Evolutionary conservation across 768 basidiomycete genomes (phyloP), one percentile per base, ranked within the genome.

Genomic region (Trametes sanguinea): DNA sequence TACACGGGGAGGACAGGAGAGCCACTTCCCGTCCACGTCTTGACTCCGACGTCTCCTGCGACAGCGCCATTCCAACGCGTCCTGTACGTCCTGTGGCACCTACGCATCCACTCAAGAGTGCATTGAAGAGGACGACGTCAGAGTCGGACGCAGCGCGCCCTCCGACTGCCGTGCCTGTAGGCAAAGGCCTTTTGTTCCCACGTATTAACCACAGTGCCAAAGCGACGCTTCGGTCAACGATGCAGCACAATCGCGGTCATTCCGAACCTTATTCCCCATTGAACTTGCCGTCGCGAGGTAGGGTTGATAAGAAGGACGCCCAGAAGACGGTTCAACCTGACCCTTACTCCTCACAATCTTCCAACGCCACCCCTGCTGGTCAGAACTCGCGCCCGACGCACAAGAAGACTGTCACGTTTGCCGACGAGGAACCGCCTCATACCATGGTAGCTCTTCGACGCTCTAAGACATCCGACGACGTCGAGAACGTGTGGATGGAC

Each of bases 371-470:
- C 16, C 3, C 47, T 14, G 44, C 5, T 27, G 46, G 9, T 6
- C 46, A 37, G 13, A n/a, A 2, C 1, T 6, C 56, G 11, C 27
- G 10, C 37, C 13, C 32, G 6, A 22, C 47, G 17, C 47, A 7
- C 6, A 57, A 57, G 56, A 57, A 57, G 56, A 48, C 46, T 1
- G 56, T 57, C 22, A 57, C 46, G 2, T 57, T 57, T 47, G 56
- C 56, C 5, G 47, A 50, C 56, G 45, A 37, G 10, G 5, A 14
- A 8, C 10, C 42, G 5, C 42, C 5, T 4, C 35, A 46, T 37
- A 35, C 17, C 6, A 57, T 29, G 37, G 37, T 50, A 46, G 27
- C 22, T 14, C 39, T 57, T 17, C 48, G 40, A 27, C 56, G 56
- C 5, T 29, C 56, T 6, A 22, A 37, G 11, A 57, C 56, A 4